Conservation (phyloP, 345 rosid species). For the Moricandia moricandioides region DNA sequence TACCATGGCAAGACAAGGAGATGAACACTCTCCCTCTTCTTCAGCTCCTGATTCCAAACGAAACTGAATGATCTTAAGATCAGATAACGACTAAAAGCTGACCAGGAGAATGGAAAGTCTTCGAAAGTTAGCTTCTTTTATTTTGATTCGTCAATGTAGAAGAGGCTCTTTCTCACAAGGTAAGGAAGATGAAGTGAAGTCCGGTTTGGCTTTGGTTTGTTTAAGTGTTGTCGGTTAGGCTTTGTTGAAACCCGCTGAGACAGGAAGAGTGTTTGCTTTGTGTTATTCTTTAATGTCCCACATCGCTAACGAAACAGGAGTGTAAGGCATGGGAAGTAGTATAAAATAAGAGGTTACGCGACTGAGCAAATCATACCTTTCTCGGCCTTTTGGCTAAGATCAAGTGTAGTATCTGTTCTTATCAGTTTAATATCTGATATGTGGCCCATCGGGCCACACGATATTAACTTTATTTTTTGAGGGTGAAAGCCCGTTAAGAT, state of each 20-base stretch:
- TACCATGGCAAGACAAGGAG: slow-evolving; percentile 28
- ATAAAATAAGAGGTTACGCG: not conserved
- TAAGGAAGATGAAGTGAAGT: not conserved
- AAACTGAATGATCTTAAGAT: not conserved
- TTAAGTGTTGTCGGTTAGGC: not conserved
- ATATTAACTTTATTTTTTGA: slow-evolving; percentile 33
- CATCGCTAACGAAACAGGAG: not conserved
- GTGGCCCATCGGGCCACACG: not conserved
- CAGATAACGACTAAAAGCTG: slow-evolving; percentile 13
- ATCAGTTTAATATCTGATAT: slow-evolving; percentile 57
- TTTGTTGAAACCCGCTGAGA: not conserved
- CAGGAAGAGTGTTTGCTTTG: not conserved
- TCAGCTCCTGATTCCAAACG: not conserved
- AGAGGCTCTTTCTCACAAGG: not conserved
- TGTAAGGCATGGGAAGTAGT: not conserved
- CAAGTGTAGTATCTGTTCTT: slow-evolving; percentile 66
- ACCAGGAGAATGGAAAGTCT: not conserved
- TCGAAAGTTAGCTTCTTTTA: not conserved
- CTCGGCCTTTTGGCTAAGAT: slow-evolving; percentile 75
- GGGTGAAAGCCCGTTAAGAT: slow-evolving; percentile 3
- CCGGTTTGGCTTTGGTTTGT: slow-evolving; percentile 13
- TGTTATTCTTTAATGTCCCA: not conserved
- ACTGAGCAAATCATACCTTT: slow-evolving; percentile 39
- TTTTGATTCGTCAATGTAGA: not conserved
- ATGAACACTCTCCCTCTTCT: slow-evolving; percentile 15